phyloP scores from a whole-genome alignment of 2,329 filamentous ascomycete genomes.

The Trichoderma hamatum region DNA sequence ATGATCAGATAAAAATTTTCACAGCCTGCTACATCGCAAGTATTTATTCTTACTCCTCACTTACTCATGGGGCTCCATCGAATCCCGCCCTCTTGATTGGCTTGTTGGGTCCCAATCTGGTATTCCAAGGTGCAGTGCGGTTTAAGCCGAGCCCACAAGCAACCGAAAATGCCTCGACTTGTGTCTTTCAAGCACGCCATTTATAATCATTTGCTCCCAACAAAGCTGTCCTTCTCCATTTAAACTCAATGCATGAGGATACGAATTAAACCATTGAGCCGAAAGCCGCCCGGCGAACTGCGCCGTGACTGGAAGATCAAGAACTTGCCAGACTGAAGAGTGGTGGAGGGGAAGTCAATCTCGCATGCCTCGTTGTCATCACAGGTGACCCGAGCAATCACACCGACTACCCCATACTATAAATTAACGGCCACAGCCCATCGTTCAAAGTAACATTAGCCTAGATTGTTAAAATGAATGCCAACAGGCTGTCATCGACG shows the following conservation, averaged over 20 bases:
- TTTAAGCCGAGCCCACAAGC: slow-evolving; percentile 3
- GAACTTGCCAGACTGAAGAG: background rate
- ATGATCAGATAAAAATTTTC: slow-evolving; percentile 29
- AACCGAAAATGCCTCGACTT: slow-evolving; percentile 20
- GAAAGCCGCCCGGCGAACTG: slow-evolving; percentile 7
- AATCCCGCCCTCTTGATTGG: slow-evolving; percentile 15
- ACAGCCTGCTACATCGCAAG: background rate
- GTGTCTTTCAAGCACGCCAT: slow-evolving; percentile 18
- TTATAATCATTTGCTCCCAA: slow-evolving; percentile 17
- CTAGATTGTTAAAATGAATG: slow-evolving; percentile 4
- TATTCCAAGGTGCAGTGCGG: background rate
- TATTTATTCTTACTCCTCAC: background rate
- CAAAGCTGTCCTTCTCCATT: background rate
- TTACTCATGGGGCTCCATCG: slow-evolving; percentile 8
- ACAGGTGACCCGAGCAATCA: background rate
- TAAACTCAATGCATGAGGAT: background rate
- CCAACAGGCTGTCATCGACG: background rate
- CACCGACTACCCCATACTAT: background rate
- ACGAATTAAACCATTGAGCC: slow-evolving; percentile 14
- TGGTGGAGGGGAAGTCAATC: background rate
- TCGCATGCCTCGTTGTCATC: background rate
- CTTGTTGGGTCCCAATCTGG: slow-evolving; percentile 4
- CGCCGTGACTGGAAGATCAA: background rate
- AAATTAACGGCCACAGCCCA: background rate
- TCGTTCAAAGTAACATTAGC: slow-evolving; percentile 8